Conservation (phyloP, 352 stramenopile genomes). For the Globisporangium cederbergense region DNA sequence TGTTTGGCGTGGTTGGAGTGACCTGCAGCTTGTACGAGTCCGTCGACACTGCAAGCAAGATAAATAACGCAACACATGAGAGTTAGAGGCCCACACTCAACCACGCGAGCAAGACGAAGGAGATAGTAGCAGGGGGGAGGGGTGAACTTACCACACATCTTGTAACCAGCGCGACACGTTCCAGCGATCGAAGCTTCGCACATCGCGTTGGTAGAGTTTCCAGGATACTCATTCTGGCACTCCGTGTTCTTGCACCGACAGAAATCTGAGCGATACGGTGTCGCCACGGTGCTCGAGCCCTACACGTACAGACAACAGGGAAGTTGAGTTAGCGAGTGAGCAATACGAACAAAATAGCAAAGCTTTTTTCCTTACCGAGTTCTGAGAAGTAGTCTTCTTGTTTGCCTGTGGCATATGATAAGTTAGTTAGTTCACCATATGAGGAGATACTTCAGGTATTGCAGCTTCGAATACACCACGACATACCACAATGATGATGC, state of each 20-base stretch:
- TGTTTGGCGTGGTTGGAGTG: slow-evolving; percentile 52
- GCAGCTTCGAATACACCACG: neutral
- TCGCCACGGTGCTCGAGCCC: slow-evolving; percentile 6
- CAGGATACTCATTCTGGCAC: slow-evolving; percentile 69
- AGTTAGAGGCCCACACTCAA: neutral
- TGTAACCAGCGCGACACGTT: slow-evolving; percentile 56
- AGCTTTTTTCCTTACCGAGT: neutral
- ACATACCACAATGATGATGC: slow-evolving; percentile 15
- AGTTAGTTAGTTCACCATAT: neutral
- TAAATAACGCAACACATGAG: neutral
- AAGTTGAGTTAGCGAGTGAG: neutral
- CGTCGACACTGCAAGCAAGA: slow-evolving; percentile 37
- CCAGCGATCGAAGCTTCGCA: slow-evolving; percentile 46
- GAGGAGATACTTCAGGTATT: neutral
- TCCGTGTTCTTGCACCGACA: slow-evolving; percentile 65
- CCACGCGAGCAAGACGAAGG: neutral
- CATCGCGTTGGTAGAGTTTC: slow-evolving; percentile 31
- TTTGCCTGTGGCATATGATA: neutral
- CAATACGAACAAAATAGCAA: neutral
- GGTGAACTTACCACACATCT: slow-evolving; percentile 33
- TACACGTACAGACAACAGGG: neutral
- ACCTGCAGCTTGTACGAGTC: slow-evolving; percentile 72
- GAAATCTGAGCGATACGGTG: slow-evolving; percentile 57
- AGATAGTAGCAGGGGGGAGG: neutral
- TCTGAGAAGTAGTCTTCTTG: slow-evolving; percentile 1